Conservation (phyloP, 768 basidiomycete species). For the Rhodosporidiobolus sp. region DNA sequence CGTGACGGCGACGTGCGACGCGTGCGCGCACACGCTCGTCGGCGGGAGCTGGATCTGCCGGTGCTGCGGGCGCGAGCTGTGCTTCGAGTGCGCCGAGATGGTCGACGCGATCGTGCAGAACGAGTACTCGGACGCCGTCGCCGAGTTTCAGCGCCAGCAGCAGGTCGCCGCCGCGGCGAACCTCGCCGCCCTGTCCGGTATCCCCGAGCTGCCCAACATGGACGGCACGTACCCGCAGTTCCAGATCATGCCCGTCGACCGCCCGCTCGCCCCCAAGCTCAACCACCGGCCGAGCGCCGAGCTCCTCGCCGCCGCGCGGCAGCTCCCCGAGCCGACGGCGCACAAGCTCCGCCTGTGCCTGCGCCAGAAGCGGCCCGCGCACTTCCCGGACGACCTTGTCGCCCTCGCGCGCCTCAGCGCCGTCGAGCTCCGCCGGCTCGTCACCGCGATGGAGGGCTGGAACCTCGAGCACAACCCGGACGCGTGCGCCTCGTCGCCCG, state of each 20-base stretch:
- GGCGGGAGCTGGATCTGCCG: constrained; percentile 20
- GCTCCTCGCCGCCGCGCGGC: background rate
- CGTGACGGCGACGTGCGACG: constrained; percentile 19
- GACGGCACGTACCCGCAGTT: no score
- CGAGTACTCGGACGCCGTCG: no score
- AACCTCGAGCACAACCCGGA: constrained; percentile 46
- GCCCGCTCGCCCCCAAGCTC: constrained; percentile 55
- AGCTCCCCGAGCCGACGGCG: background rate
- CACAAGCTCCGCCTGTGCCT: constrained; percentile 20
- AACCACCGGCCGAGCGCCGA: background rate
- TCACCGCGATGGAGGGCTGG: constrained; percentile 66
- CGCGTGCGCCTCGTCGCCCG: no score
- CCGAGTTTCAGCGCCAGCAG: constrained; percentile 42
- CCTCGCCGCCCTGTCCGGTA: no score
- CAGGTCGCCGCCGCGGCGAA: constrained; percentile 56
- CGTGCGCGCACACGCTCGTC: constrained; percentile 10
- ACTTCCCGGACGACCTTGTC: constrained; percentile 64
- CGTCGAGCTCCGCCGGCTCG: constrained; percentile 62
- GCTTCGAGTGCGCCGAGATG: constrained; percentile 71
- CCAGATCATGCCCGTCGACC: no score
- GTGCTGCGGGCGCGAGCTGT: constrained; percentile 79
- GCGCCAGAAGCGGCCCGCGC: constrained; percentile 44
- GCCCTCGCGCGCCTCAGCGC: constrained; percentile 74
- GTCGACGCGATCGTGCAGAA: constrained; percentile 52
- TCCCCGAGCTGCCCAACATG: no score